Conservation (phyloP, 345 rosid species). For the Gossypium raimondii region DNA sequence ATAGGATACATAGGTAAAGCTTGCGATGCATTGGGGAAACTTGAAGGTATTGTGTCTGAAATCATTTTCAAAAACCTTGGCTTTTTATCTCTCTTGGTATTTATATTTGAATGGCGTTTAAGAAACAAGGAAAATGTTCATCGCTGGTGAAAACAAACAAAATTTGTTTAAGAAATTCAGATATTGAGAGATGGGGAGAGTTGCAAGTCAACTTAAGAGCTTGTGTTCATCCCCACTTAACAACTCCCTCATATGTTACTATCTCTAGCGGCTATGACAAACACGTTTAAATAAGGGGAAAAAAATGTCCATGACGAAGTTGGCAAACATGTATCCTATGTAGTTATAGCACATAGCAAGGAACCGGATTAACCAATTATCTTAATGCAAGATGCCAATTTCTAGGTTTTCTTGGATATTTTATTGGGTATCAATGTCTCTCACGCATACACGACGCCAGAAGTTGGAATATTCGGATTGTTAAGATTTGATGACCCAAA, state of each 20-base stretch:
- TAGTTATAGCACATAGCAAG: no score
- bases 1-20: conserved; percentile 24
- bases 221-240: conserved; percentile 45
- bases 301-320: background rate
- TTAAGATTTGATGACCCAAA: no score
- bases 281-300: background rate
- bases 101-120: background rate
- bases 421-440: background rate
- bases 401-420: background rate
- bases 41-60: conserved; percentile 2
- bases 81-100: background rate
- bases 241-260: conserved; percentile 47
- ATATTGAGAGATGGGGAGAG: background rate
- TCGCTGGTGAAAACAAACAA: background rate
- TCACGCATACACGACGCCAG: background rate
- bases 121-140: background rate
- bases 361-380: background rate
- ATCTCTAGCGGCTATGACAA: conserved; percentile 3
- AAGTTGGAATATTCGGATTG: background rate
- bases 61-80: conserved; percentile 21
- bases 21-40: conserved; percentile 30
- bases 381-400: conserved; percentile 4
- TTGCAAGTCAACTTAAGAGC: conserved; percentile 47
- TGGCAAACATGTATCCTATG: background rate
- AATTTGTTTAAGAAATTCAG: background rate